Conservation (phyloP, 371 early-diverging fungal genomes). For the Mortierella sp. region DNA sequence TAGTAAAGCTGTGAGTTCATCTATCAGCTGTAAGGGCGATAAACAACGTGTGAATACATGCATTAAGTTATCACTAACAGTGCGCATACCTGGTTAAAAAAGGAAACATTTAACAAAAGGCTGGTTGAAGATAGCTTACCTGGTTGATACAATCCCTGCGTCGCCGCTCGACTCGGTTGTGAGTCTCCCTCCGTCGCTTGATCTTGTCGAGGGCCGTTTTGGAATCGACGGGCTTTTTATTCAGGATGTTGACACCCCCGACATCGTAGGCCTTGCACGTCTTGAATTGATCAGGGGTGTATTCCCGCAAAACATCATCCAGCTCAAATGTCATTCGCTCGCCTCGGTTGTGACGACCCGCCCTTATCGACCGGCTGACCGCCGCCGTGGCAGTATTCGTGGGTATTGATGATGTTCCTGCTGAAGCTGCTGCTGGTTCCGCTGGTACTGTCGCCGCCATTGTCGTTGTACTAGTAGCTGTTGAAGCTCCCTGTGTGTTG, state of each 20-base stretch:
- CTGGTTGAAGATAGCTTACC: slow-evolving; percentile 21
- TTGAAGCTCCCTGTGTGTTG: neutral
- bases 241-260: slow-evolving; percentile 73
- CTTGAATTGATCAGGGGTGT: slow-evolving; percentile 56
- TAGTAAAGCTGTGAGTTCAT: slow-evolving; percentile 44
- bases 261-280: slow-evolving; percentile 64
- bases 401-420: neutral
- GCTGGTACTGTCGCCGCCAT: neutral
- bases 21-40: slow-evolving; percentile 40
- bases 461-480: neutral
- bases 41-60: neutral
- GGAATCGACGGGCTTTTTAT: slow-evolving; percentile 78
- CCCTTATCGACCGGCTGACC: neutral
- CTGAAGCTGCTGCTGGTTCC: neutral
- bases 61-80: neutral
- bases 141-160: slow-evolving; percentile 82
- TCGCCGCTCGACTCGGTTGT: slow-evolving; percentile 82
- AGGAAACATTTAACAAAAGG: neutral
- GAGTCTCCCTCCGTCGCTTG: slow-evolving; percentile 80
- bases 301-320: slow-evolving; percentile 48
- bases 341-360: slow-evolving; percentile 22
- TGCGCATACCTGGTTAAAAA: neutral
- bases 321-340: slow-evolving; percentile 51
- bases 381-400: neutral
- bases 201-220: slow-evolving; percentile 81